Evolutionary conservation across 2,329 filamentous ascomycete species (phyloP).

Genomic region (Aureobasidium sp.): DNA sequence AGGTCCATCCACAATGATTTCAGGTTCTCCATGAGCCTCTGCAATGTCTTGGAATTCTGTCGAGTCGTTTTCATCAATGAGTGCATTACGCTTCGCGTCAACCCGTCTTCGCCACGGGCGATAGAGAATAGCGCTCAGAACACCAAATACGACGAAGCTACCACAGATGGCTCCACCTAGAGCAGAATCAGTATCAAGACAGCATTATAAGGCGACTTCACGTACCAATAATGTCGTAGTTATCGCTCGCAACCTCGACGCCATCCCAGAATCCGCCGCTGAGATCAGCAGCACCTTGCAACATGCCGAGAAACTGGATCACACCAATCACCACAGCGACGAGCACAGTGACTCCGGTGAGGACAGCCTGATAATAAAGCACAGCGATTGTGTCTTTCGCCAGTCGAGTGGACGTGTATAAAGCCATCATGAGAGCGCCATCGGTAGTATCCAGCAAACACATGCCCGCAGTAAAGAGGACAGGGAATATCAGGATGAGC

Average conservation of each 20-base stretch:
- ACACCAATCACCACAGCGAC: constrained; percentile 81
- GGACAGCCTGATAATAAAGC: constrained; percentile 84
- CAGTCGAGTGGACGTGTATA: constrained; percentile 76
- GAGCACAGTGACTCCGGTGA: constrained; percentile 74
- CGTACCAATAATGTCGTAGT: constrained; percentile 73
- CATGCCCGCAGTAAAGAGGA: constrained; percentile 92
- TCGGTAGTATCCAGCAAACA: constrained; percentile 89
- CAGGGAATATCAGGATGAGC: constrained; percentile 86
- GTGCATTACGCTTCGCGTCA: constrained; percentile 30
- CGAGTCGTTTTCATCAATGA: constrained; percentile 3
- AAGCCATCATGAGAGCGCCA: constrained; percentile 87
- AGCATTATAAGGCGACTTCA: neutral
- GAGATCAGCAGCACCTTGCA: constrained; percentile 68
- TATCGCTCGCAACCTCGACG: constrained; percentile 65
- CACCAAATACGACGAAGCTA: constrained; percentile 70
- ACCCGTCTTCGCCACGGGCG: constrained; percentile 66
- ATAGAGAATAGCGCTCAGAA: constrained; percentile 67
- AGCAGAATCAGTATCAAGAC: neutral
- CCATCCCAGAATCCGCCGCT: constrained; percentile 84
- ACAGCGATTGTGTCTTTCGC: constrained; percentile 80
- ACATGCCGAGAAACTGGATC: constrained; percentile 73
- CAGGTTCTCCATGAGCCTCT: neutral
- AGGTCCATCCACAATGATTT: neutral
- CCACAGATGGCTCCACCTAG: constrained; percentile 69
- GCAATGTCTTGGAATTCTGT: neutral